Conservation (phyloP, 208 protist species). For the Polymyxa betae region DNA sequence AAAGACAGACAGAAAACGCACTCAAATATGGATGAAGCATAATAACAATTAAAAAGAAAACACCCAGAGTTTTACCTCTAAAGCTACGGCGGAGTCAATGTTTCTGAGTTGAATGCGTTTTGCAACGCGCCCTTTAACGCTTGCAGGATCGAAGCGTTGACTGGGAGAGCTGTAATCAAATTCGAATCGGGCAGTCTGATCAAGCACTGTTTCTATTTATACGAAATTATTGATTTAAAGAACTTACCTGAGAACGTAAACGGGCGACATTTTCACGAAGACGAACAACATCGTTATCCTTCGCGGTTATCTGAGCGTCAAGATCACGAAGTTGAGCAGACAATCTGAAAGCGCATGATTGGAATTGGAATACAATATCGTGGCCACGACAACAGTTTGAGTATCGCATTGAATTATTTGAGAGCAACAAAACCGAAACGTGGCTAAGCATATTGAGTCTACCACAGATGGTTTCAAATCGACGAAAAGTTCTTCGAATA, state of each 20-base stretch:
- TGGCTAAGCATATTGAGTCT: too few relatives aligned
- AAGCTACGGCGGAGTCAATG: slow-evolving; percentile 42
- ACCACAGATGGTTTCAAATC: too few relatives aligned
- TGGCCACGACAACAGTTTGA: too few relatives aligned
- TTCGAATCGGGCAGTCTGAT: slow-evolving; percentile 59
- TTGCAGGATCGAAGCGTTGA: slow-evolving; percentile 70
- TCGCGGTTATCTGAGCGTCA: background rate
- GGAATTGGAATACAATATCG: too few relatives aligned
- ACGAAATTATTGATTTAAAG: background rate
- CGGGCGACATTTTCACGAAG: background rate
- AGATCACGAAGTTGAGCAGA: background rate
- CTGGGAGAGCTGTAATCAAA: slow-evolving; percentile 76
- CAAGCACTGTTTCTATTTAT: background rate
- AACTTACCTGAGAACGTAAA: background rate
- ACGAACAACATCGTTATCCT: background rate
- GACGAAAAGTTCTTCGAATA: too few relatives aligned
- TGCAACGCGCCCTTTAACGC: slow-evolving; percentile 88
- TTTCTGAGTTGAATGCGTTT: slow-evolving; percentile 81
- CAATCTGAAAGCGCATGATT: background rate
- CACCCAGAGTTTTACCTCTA: slow-evolving; percentile 52
- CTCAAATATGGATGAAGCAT: background rate
- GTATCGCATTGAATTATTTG: too few relatives aligned
- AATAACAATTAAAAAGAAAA: too few relatives aligned
- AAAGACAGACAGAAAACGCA: background rate
- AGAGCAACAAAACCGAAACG: too few relatives aligned